These are phyloP conservation scores for Picea glauca DNA, from an alignment of 75 land plant species.

Conservation along the genomic window DNA sequence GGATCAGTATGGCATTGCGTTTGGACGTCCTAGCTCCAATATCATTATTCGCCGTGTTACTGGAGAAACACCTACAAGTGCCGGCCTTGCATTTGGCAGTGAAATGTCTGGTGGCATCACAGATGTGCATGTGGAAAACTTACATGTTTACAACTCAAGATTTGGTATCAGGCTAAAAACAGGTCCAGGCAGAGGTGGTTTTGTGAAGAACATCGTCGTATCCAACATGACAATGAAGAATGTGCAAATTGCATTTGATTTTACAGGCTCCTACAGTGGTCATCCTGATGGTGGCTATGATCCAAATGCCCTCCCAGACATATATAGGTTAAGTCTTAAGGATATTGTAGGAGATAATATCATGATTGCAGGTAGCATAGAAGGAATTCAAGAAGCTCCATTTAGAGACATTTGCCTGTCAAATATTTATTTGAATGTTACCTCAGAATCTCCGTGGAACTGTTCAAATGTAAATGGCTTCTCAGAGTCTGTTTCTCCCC, in stretches of 20 bases:
- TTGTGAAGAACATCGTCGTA: slow-evolving; percentile 35
- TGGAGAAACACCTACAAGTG: slow-evolving; percentile 27
- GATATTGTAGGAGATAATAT: slow-evolving; percentile 63
- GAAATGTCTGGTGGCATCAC: slow-evolving; percentile 69
- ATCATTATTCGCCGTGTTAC: slow-evolving; percentile 47
- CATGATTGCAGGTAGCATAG: slow-evolving; percentile 54
- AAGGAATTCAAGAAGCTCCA: slow-evolving; percentile 59
- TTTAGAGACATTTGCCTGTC: slow-evolving; percentile 63
- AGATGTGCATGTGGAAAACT: slow-evolving; percentile 27
- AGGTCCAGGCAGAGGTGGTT: slow-evolving; percentile 61
- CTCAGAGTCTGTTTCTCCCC: slow-evolving; percentile 57
- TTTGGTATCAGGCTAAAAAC: slow-evolving; percentile 45
- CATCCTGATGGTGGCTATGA: slow-evolving; percentile 86
- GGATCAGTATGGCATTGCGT: slow-evolving; percentile 89
- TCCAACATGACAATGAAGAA: slow-evolving; percentile 57
- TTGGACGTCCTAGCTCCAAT: slow-evolving; percentile 51
- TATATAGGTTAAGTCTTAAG: slow-evolving; percentile 45
- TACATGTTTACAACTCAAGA: slow-evolving; percentile 32
- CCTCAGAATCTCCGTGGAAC: slow-evolving; percentile 39
- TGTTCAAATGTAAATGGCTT: slow-evolving; percentile 71
- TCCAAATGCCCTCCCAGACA: slow-evolving; percentile 54
- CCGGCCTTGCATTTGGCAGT: slow-evolving; percentile 63
- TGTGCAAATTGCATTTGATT: slow-evolving; percentile 44
- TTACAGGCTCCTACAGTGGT: slow-evolving; percentile 42
- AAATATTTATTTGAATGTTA: slow-evolving; percentile 41